Conservation (phyloP, 371 early-diverging fungal genomes). For the Mucor velutinosus region DNA sequence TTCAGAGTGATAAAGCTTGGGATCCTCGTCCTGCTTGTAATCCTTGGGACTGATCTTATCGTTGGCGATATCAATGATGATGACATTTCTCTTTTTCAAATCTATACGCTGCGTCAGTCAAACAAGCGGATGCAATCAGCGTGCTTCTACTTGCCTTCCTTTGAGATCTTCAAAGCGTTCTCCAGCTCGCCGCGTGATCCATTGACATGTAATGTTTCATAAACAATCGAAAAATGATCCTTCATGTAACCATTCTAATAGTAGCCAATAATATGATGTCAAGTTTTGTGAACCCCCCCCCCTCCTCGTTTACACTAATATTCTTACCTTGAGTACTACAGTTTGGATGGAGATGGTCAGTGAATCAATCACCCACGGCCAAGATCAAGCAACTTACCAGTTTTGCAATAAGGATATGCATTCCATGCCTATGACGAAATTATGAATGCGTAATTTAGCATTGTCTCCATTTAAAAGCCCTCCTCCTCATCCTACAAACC, state of each 20-base stretch:
- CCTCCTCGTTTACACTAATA: too few species aligned
- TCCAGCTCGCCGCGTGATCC: constrained; percentile 72
- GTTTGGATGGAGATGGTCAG: neutral
- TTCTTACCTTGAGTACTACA: constrained; percentile 23
- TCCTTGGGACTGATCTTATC: constrained; percentile 54
- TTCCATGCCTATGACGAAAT: constrained; percentile 70
- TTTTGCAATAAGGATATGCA: constrained; percentile 81
- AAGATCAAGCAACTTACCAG: constrained; percentile 51
- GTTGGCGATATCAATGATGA: constrained; percentile 64
- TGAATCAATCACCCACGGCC: neutral
- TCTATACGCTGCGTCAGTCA: neutral
- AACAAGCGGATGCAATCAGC: too few species aligned
- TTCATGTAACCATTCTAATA: constrained; percentile 69
- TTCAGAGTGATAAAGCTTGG: constrained; percentile 57
- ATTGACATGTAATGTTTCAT: constrained; percentile 74
- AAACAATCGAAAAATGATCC: constrained; percentile 70
- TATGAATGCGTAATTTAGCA: neutral
- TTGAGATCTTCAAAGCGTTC: constrained; percentile 54
- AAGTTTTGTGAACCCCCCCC: neutral
- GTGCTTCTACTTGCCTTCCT: constrained; percentile 10
- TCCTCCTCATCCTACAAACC: constrained; percentile 14
- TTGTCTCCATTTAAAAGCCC: neutral
- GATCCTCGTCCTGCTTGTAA: constrained; percentile 69
- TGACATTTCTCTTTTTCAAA: constrained; percentile 61
- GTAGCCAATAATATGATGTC: neutral